Base-by-base conservation (phyloP, 108 stramenopile species). In the Pseudonitzschia multiseries region DNA sequence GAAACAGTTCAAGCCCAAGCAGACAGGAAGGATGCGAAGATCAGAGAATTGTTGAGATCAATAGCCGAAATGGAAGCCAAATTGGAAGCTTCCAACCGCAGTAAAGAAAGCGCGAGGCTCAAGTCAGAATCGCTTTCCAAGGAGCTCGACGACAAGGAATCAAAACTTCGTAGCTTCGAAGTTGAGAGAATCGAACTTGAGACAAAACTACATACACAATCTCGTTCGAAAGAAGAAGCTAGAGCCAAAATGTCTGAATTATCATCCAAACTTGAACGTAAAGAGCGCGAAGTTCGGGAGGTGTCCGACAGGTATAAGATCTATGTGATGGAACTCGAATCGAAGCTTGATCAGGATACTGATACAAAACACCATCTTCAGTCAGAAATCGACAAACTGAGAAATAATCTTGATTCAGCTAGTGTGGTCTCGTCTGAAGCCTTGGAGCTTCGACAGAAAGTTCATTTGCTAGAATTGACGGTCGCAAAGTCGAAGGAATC, bases 281-380 rank as follows among this genome's bases (percentile, higher is more conserved):
- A 81, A 51, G 84, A 85, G 41, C 68, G 77, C 21, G 78, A 78
- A 51, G 70, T 84, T 26, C 65, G 69, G 15, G 79, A 80, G 36
- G 71, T 84, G 27, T 66, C 77, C 13, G 79, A 84, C 44, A 63
- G 83, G 1, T 75, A 84, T 61, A 75, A 73, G 27, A 71, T 69
- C 65, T 74, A 84, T 65, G 69, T 81, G 8, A 68, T 73, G 61
- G 77, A 75, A 29, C 74, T 84, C 5, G 77, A 80, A 64, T 62
- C 71, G 13, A 77, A 80, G 61, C 59, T 84, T 41, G 72, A 76
- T 21, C 76, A 78, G 40, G 79, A 78, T 28, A 71, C 79, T 9
- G 68, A 77, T 46, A 70, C 75, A 15, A 79, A 79, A 66, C 71
- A 70, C 33, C 36, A 65, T 24, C 50, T 83, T 65, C 75, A 79